Evolutionary conservation across 164 flowering plant genomes (phyloP), one percentile per base, ranked within the genome.

Genomic region (Vitis cinerea): DNA sequence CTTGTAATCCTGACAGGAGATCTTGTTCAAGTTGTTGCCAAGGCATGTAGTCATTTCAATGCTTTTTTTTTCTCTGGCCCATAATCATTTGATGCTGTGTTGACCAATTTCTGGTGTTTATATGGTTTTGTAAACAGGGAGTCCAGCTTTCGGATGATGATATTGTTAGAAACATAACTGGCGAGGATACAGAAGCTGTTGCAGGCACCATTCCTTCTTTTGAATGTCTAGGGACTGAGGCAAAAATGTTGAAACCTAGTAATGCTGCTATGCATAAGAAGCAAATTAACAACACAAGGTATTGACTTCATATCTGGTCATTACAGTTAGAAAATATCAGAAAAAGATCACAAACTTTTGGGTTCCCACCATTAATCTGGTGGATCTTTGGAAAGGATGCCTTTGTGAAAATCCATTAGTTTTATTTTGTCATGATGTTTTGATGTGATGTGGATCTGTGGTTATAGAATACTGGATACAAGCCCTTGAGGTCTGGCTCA

Each of bases 21-120:
- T 74, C 86, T 92, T 58, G 97, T 90, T 71, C 96, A 92, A 86
- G 86, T 92, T 47, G 85, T 89, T 76, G 90, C 87, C 5, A 86
- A 84, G 97, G 97, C 77, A 72, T 44, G 69, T 50, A 29, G 9
- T 14, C 30, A 47, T 17, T 52, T 31, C 13, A n/a, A 6, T 19
- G 10, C 29, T 68, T 29, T 53, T 37, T 29, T 13, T 44, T 53
- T 29, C 17, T 27, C 15, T 19, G 52, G 16, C 48, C 13, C 14
- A 27, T 44, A 2, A 27, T 23, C n/a, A 9, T 2, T 16, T 61
- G 12, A 27, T 50, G 13, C 49, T 5, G 48, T 68, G 64, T 65
- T 16, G 29, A 9, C 14, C 23, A 49, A 44, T 16, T 52, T 58
- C 19, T 67, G 53, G 51, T 17, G 9, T 68, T 17, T n/a, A 47